A percentile compares a stretch with the other conserved stretches of the same genome.
Conservation (phyloP, 352 stramenopile species). For the Peronospora tabacina region DNA sequence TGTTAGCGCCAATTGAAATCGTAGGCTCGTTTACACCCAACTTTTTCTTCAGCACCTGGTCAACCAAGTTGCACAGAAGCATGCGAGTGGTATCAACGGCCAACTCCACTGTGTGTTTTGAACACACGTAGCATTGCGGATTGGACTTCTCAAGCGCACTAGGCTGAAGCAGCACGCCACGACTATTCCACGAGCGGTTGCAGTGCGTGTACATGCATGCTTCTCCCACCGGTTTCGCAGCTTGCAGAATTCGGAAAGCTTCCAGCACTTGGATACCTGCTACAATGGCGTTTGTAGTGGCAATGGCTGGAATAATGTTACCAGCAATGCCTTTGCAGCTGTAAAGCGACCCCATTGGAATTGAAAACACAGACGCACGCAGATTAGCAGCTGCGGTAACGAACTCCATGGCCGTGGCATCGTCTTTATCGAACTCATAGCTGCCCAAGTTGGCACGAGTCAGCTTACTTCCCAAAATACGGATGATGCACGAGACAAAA, state of each 20-base stretch:
- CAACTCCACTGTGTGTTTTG: conserved; percentile 87
- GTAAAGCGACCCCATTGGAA: conserved; percentile 80
- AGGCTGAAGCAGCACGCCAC: conserved; percentile 90
- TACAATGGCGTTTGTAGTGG: conserved; percentile 99
- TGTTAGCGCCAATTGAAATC: conserved; percentile 78
- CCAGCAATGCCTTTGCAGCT: conserved; percentile 97
- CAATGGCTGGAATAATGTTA: conserved; percentile 99
- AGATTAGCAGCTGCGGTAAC: conserved; percentile 97
- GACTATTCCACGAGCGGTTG: conserved; percentile 84
- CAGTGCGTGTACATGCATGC: conserved; percentile 92
- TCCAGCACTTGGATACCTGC: conserved; percentile 90
- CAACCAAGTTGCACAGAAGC: conserved; percentile 66
- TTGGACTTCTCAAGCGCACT: conserved; percentile 86
- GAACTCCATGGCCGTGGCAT: conserved; percentile 94
- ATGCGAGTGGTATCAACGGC: conserved; percentile 86
- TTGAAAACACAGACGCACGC: conserved; percentile 81
- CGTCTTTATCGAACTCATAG: conserved; percentile 97
- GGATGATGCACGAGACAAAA: conserved; percentile 65
- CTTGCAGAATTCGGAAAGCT: conserved; percentile 77
- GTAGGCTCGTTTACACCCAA: conserved; percentile 87
- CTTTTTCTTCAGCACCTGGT: conserved; percentile 79
- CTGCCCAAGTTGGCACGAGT: conserved; percentile 54
- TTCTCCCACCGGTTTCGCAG: conserved; percentile 49
- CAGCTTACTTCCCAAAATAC: conserved; percentile 51
- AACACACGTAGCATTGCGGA: conserved; percentile 94